Conservation (phyloP, 257 asterid species). For the Nicotiana knightiana region DNA sequence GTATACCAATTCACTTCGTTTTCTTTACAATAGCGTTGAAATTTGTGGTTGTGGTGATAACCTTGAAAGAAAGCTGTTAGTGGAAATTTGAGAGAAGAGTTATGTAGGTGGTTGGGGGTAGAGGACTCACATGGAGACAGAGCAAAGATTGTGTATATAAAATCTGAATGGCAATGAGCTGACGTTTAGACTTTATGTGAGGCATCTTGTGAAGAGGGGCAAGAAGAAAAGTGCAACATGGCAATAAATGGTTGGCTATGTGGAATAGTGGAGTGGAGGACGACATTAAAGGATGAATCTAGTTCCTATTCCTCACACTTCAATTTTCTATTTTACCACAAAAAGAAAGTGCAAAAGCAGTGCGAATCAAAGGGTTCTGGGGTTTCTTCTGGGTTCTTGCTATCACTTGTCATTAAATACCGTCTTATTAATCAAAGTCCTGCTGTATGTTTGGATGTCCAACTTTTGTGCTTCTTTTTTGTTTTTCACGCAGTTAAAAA, state of each 20-base stretch:
- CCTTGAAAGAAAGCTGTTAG: not conserved
- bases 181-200: not conserved
- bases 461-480: too few relatives aligned
- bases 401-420: not conserved
- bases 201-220: not conserved
- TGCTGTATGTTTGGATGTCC: not conserved
- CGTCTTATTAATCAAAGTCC: not conserved
- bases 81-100: not conserved
- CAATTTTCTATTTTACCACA: not conserved
- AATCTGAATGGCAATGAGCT: not conserved
- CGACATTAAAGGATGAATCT: not conserved
- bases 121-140: not conserved
- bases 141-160: not conserved
- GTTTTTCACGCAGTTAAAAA: too few relatives aligned
- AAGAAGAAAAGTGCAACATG: not conserved
- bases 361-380: not conserved
- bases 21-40: too few relatives aligned
- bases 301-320: not conserved
- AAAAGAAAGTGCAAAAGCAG: not conserved
- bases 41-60: not conserved
- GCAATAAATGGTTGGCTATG: not conserved
- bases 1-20: not conserved
- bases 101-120: not conserved
- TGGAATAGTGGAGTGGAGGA: not conserved
- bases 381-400: not conserved